phyloP scores from a whole-genome alignment of 1,284 basidiomycete genomes.

The Limonomyces culmigenus region DNA sequence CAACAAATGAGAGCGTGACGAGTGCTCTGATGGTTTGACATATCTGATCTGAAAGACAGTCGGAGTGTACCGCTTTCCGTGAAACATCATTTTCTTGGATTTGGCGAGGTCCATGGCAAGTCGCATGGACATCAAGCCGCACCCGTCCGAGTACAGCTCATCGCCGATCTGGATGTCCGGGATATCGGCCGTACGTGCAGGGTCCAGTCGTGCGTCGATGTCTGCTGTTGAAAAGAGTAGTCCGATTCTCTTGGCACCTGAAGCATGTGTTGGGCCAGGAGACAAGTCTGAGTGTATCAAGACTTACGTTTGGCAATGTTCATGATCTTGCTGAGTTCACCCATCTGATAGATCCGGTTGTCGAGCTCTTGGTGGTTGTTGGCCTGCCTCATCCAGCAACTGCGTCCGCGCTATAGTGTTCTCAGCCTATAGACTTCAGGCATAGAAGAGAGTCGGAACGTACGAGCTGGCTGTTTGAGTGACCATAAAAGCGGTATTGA shows the following conservation, averaged over 20 bases:
- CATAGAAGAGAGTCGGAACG: slow-evolving; percentile 6
- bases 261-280: slow-evolving; percentile 1
- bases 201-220: slow-evolving; percentile 35
- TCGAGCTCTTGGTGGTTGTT: slow-evolving; percentile 36
- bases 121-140: slow-evolving; percentile 37
- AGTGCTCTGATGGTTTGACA: not conserved
- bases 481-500: slow-evolving; percentile 50
- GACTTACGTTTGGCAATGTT: slow-evolving; percentile 41
- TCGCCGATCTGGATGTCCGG: slow-evolving; percentile 36
- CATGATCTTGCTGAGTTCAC: slow-evolving; percentile 40
- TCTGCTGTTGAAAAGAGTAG: slow-evolving; percentile 46
- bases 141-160: slow-evolving; percentile 48
- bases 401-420: slow-evolving; percentile 29
- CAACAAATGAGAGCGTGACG: not conserved
- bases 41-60: slow-evolving; percentile 46
- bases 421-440: not conserved
- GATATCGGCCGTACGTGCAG: slow-evolving; percentile 31
- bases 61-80: slow-evolving; percentile 37
- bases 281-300: not conserved
- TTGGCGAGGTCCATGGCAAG: slow-evolving; percentile 34
- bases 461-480: slow-evolving; percentile 51
- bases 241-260: slow-evolving; percentile 50
- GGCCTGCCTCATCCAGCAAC: slow-evolving; percentile 41
- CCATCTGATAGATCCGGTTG: slow-evolving; percentile 30
- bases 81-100: slow-evolving; percentile 33